Evolutionary conservation across 768 basidiomycete genomes (phyloP).

Genomic region (Xanthoconium stramineum): DNA sequence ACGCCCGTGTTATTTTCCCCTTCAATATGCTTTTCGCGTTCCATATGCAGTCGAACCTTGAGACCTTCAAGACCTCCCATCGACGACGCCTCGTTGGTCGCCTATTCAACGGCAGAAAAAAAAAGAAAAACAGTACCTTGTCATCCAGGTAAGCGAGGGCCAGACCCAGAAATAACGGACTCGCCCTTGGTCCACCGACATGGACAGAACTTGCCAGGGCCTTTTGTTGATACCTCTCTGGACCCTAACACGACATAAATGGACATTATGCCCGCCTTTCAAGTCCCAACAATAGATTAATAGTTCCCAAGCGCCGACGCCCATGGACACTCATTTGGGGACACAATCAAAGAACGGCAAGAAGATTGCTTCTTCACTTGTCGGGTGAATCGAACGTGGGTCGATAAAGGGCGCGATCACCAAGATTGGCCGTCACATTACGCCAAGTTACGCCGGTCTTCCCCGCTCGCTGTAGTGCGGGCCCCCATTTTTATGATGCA

Average conservation of each 20-base stretch:
- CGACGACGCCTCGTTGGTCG: no score
- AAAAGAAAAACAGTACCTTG: no score
- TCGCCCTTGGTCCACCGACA: neutral
- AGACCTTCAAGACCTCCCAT: no score
- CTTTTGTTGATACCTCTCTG: neutral
- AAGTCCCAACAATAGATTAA: neutral
- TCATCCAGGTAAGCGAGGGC: no score
- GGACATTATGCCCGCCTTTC: neutral
- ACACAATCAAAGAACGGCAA: no score
- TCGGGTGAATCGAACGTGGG: neutral
- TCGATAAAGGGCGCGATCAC: neutral
- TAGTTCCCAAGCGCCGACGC: neutral
- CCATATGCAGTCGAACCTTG: neutral
- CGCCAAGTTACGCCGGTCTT: neutral
- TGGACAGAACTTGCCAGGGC: neutral
- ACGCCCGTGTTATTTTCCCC: no score
- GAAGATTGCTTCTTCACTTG: no score
- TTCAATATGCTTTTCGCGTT: neutral
- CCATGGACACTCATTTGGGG: neutral
- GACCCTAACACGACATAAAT: neutral
- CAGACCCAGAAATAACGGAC: no score
- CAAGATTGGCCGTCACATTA: neutral
- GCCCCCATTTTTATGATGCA: no score
- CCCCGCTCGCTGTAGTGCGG: neutral
- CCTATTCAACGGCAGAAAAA: no score